These are phyloP conservation scores for Moelleriella libera DNA, from an alignment of 2,329 filamentous ascomycete species.

Conservation along the genomic window DNA sequence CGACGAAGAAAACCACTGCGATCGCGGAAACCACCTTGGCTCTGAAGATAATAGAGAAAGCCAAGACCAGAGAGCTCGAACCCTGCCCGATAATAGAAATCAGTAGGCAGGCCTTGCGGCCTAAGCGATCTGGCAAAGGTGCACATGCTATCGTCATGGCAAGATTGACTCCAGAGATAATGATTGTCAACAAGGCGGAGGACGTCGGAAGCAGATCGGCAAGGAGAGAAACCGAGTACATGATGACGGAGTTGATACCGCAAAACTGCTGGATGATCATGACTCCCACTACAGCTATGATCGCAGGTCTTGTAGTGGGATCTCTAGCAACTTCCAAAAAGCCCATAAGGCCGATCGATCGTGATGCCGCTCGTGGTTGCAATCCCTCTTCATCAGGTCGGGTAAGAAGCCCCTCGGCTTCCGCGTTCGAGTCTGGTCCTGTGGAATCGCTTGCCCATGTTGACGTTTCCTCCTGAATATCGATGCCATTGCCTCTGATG, in stretches of 20 bases:
- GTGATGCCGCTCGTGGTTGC: background rate
- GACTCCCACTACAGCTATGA: slow-evolving; percentile 73
- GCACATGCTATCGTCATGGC: slow-evolving; percentile 69
- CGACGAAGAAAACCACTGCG: slow-evolving; percentile 73
- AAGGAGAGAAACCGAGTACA: slow-evolving; percentile 92
- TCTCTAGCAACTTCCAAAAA: slow-evolving; percentile 54
- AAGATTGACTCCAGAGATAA: slow-evolving; percentile 79
- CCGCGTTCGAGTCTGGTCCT: slow-evolving; percentile 25
- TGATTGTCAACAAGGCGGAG: slow-evolving; percentile 71
- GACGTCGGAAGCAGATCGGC: slow-evolving; percentile 67
- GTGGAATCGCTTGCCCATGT: slow-evolving; percentile 36
- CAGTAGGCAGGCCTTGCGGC: slow-evolving; percentile 74
- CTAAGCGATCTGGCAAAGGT: slow-evolving; percentile 73
- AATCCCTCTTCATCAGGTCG: slow-evolving; percentile 10
- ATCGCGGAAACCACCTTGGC: slow-evolving; percentile 66
- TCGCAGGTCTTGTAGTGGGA: slow-evolving; percentile 53
- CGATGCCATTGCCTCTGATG: slow-evolving; percentile 54
- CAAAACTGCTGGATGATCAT: slow-evolving; percentile 91
- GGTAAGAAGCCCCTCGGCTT: slow-evolving; percentile 57
- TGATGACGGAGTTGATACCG: slow-evolving; percentile 92
- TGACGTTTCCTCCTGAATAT: slow-evolving; percentile 61
- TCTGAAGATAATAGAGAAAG: slow-evolving; percentile 61
- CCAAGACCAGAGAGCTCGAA: slow-evolving; percentile 59
- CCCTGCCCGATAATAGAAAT: slow-evolving; percentile 78
- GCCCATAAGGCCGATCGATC: slow-evolving; percentile 27